Conservation (phyloP, 108 stramenopile species). For the Discostella stelligeroides region DNA sequence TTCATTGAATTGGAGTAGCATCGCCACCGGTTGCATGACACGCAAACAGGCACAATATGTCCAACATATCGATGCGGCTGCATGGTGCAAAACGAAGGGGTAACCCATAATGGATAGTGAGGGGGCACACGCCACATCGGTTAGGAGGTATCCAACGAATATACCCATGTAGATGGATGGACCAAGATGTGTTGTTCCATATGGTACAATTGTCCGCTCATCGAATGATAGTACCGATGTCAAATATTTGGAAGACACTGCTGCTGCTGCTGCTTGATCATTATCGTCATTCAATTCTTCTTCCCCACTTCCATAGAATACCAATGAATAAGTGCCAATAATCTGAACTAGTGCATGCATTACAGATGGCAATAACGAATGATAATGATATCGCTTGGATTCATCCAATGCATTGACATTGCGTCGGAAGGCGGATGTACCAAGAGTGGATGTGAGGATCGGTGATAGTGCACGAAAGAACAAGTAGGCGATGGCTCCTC, state of each 20-base stretch:
- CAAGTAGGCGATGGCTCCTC: background rate
- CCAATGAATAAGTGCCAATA: constrained; percentile 18
- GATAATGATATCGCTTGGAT: constrained; percentile 15
- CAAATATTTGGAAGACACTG: too few relatives aligned
- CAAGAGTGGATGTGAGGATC: constrained; percentile 8
- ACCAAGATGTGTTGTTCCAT: constrained; percentile 27
- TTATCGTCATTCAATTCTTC: background rate
- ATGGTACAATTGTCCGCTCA: constrained; percentile 23
- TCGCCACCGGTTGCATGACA: constrained; percentile 26
- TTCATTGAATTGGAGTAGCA: constrained; percentile 36
- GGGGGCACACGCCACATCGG: constrained; percentile 10
- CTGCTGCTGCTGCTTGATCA: background rate
- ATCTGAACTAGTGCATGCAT: constrained; percentile 37
- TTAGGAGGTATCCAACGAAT: constrained; percentile 42
- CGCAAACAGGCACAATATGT: constrained; percentile 23
- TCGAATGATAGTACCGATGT: constrained; percentile 21
- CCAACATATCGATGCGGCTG: constrained; percentile 30
- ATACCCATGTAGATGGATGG: constrained; percentile 38
- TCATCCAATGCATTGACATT: constrained; percentile 10
- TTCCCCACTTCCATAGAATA: constrained; percentile 22
- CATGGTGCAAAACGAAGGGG: constrained; percentile 17
- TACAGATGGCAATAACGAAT: constrained; percentile 18
- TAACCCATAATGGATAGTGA: constrained; percentile 8
- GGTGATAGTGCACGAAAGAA: constrained; percentile 16
- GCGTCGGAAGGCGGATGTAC: constrained; percentile 5